Base-by-base conservation (phyloP, 257 asterid genomes). In the Echium plantagineum region DNA sequence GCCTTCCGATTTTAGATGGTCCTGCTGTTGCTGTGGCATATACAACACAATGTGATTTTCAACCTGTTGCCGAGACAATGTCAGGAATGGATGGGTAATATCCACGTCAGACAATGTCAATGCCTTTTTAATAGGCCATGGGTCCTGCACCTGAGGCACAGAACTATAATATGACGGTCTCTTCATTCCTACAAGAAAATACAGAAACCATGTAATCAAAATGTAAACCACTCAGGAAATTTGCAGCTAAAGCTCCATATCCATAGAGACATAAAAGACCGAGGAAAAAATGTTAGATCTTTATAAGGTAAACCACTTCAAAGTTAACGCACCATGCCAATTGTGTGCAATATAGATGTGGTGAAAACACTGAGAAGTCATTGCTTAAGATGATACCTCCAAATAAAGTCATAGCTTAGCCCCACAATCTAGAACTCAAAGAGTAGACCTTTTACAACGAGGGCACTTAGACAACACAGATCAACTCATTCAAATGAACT, bases 51-150 rank as follows among this genome's bases (percentile, higher is more conserved):
- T 77, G 66, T 84, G 83, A 46, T 70, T 77, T 63, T 86, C 95
- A 51, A 86, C 90, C 78, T 86, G 95, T 55, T 86, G 95, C 32
- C 95, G 77, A 62, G 95, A 81, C 73, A 84, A 66, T 60, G 95
- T 86, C 47, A 86, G 80, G 63, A 86, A 86, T 16, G 94, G 95
- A 68, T 86, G 95, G 21, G 95, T 86, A 62, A 81, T 83, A 66
- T 86, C 95, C 21, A 86, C 93, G 66, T 86, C 95, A 21, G 95
- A 86, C 63, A 77, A 69, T 13, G 95, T 86, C 26, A 86, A 83
- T 22, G 85, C 73, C 69, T 86, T 86, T 68, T 74, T 86, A 66
- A 86, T 86, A 48, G 94, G 90, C 95, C 95, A 86, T 3, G 61
- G 80, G 32, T 86, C 90, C 57, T 69, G 85, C 56, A 74, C 69